A percentile compares a stretch with the other conserved stretches of the same genome.
These are phyloP conservation scores for Malus fusca DNA, from an alignment of 306 rosid genomes.

Conservation along the genomic window DNA sequence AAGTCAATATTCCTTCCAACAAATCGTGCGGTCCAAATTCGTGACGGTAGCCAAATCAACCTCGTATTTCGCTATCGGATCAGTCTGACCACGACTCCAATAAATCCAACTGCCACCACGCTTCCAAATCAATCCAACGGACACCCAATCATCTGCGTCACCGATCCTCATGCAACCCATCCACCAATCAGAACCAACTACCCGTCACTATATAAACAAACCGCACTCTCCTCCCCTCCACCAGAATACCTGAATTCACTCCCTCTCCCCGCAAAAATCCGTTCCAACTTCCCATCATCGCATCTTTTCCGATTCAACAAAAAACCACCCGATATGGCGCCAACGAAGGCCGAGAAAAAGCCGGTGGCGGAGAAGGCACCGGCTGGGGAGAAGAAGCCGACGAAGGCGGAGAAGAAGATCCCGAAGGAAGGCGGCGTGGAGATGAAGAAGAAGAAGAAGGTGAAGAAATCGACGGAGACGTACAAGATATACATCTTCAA, in stretches of 20 bases:
- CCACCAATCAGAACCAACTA: conserved; percentile 5
- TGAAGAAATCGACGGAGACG: conserved; percentile 59
- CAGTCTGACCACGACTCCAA: background rate
- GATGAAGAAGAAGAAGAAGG: conserved; percentile 59
- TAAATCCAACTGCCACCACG: background rate
- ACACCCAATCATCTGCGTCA: background rate
- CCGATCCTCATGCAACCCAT: background rate
- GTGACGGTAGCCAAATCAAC: background rate
- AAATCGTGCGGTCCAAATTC: background rate
- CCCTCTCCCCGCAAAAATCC: background rate
- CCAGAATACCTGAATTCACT: background rate
- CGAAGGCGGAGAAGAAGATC: conserved; percentile 72
- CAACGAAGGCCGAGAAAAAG: conserved; percentile 63
- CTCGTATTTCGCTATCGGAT: background rate
- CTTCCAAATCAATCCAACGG: background rate
- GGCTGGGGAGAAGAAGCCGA: conserved; percentile 59
- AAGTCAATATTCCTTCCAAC: background rate
- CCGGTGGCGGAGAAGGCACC: conserved; percentile 61
- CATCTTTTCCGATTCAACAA: background rate
- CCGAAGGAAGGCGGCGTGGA: conserved; percentile 50
- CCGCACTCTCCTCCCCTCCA: background rate
- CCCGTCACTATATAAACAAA: conserved; percentile 14
- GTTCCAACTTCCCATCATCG: background rate
- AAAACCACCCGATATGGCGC: conserved; percentile 38
- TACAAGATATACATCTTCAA: conserved; percentile 83